A percentile compares a stretch with the other conserved stretches of the same genome.
Conservation (phyloP, 2,329 filamentous ascomycete species). For the Penicillium frequentans region DNA sequence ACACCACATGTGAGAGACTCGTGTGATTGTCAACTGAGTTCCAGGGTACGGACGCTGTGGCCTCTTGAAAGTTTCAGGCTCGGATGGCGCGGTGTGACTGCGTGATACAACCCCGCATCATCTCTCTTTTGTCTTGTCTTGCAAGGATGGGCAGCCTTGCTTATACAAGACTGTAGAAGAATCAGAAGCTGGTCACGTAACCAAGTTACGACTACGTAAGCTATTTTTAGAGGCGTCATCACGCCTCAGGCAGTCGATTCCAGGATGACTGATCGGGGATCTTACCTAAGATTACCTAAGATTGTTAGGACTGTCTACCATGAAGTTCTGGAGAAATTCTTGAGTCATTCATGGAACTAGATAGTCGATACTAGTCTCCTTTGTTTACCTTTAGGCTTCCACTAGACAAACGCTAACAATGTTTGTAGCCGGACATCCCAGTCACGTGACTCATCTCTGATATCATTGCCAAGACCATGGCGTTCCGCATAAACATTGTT, state of each 20-base stretch:
- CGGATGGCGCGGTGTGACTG: neutral
- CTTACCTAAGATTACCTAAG: neutral
- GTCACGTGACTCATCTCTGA: neutral
- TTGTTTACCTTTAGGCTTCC: neutral
- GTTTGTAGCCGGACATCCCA: neutral
- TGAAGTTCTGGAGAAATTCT: neutral
- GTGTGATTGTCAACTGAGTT: neutral
- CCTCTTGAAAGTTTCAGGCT: neutral
- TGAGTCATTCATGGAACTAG: neutral
- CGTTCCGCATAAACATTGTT: conserved; percentile 1
- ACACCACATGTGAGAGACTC: neutral
- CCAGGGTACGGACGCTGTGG: neutral
- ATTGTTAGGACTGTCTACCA: neutral
- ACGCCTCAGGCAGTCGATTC: neutral
- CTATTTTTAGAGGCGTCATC: neutral
- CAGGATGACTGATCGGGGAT: neutral
- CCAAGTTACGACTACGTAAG: neutral
- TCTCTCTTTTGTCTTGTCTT: neutral
- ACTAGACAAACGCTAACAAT: neutral
- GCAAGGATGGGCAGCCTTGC: neutral
- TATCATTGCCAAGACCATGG: neutral
- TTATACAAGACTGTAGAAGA: neutral
- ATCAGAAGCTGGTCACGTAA: too few relatives aligned
- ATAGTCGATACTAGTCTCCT: neutral
- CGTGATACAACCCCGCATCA: neutral